Base-by-base conservation (phyloP, 1,139 yeast species). In the Nakaseomyces sp. region DNA sequence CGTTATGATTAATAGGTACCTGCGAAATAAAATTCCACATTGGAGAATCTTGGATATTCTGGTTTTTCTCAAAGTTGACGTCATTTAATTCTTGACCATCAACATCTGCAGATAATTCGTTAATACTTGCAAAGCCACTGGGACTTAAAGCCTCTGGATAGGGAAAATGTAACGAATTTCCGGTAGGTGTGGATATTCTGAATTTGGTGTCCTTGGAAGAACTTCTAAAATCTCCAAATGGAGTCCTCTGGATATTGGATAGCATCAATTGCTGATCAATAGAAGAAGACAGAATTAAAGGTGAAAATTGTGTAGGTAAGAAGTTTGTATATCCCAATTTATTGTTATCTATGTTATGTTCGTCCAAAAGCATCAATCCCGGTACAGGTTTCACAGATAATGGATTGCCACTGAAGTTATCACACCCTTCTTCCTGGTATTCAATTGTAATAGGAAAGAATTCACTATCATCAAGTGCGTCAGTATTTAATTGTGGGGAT, bases 361-460 rank as follows among this genome's bases (percentile, higher is more conserved):
- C 36, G 12, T 32, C 36, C 5, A 32, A 18, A 4, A 32, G 24
- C 36, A 32, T 32, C 7, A 32, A 12, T 5, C 36, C 24, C 4
- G 36, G 36, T 9, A 32, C 9, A 18, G 36, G 36, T 32, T 32
- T 32, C 36, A 32, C 13, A 13, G 36, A 32, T 10, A 32, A 13
- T n/a, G 36, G 22, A 12, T 17, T 17, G 4, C 24, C 24, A 15
- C 12, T 18, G 8, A 17, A 19, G 12, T 9, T 32, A 18, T 32
- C 36, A 18, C 24, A 32, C 7, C 13, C 36, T 6, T 32, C 36
- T 18, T 32, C 36, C 13, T 32, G 36, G 49, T 62, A 57, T 45
- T 59, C 64, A 10, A 60, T 59, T 24, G 62, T 65, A 20, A 63
- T 63, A 12, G 72, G 70, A 54, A 81, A 73, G 12, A 32, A 32